Evolutionary conservation across 2,329 filamentous ascomycete species (phyloP), one percentile per base, ranked within the genome.

Genomic region (Xylariaceae sp.): DNA sequence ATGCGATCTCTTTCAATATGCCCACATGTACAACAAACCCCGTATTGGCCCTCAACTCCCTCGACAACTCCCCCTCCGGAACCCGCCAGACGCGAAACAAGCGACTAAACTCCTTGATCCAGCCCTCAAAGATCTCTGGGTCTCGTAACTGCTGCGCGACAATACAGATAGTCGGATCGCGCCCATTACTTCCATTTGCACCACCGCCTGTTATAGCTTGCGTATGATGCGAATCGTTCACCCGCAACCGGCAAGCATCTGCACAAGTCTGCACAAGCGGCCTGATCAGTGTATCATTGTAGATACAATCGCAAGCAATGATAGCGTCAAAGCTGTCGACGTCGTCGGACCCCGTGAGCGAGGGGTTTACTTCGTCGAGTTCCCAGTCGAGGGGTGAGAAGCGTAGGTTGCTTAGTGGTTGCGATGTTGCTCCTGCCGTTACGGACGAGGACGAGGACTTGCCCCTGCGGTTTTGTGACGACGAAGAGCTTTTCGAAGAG

Each of bases 251-350:
- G 65, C 89, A 95, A 20, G 83, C 75, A 51, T 94, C 86, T 5
- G 74, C 80, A 63, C 88, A 95, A 0, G 88, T 86, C 57, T 84
- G 79, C n/a, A 93, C 86, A 39, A 97, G 79, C 0, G 91, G 89
- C 35, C 79, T 71, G 20, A 97, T 80, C 3, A 97, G 77, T 2
- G 86, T 80, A 54, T 95, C 88, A 67, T 97, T 98, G 72, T 94
- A 98, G 55, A 98, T 85, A 66, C 91, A 96, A 66, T 98, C 93
- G 61, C 89, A 95, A 4, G 90, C 89, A 27, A 97, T 64, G 10
- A 97, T 72, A 12, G 82, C 67, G 58, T 94, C 86, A 54, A 93
- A 85, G 46, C 76, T 75, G 58, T 56, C 61, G 36, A 51, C 59
- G 29, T 42, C 52, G 14, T 54, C 49, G 12, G 63, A 62, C 10